A percentile compares a stretch with the other conserved stretches of the same genome.
Evolutionary conservation across 129 eudicot genomes (phyloP).

Genomic region (Glebionis coronaria): DNA sequence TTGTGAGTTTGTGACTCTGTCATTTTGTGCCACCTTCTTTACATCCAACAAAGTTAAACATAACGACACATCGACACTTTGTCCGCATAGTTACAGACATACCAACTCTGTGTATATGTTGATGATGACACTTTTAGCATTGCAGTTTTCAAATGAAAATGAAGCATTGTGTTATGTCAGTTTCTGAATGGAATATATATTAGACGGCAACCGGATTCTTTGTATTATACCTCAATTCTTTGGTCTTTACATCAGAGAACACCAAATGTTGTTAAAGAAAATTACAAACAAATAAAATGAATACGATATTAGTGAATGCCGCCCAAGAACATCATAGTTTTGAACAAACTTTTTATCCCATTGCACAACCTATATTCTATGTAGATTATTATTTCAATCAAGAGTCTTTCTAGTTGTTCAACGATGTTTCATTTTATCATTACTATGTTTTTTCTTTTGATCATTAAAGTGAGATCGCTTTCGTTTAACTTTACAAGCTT

Average conservation of each 20-base stretch:
- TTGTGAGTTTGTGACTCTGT: too few relatives aligned
- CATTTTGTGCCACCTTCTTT: too few relatives aligned
- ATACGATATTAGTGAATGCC: conserved; percentile 18
- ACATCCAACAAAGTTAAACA: neutral
- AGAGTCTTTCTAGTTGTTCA: conserved; percentile 3
- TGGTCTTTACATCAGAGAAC: conserved; percentile 28
- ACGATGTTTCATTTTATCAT: conserved; percentile 15
- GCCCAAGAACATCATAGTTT: conserved; percentile 22
- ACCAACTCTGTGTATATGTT: neutral
- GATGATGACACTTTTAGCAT: neutral
- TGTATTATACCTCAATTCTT: conserved; percentile 14
- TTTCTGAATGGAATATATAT: conserved; percentile 16
- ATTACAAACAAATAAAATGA: conserved; percentile 11
- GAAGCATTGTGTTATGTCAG: neutral
- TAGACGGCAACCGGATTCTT: conserved; percentile 28
- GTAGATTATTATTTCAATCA: conserved; percentile 10
- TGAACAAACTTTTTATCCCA: conserved; percentile 20
- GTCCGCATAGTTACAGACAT: neutral
- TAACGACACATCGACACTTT: neutral
- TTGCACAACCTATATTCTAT: conserved; percentile 2
- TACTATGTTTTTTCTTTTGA: conserved; percentile 5
- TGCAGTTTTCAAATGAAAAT: conserved; percentile 5
- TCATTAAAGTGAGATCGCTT: conserved; percentile 21
- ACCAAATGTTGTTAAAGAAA: conserved; percentile 23
- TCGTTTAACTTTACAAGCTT: conserved; percentile 37